These are phyloP conservation scores for Neotropicomus parvogracilis DNA, from an alignment of 1,284 basidiomycete species.

Conservation along the genomic window DNA sequence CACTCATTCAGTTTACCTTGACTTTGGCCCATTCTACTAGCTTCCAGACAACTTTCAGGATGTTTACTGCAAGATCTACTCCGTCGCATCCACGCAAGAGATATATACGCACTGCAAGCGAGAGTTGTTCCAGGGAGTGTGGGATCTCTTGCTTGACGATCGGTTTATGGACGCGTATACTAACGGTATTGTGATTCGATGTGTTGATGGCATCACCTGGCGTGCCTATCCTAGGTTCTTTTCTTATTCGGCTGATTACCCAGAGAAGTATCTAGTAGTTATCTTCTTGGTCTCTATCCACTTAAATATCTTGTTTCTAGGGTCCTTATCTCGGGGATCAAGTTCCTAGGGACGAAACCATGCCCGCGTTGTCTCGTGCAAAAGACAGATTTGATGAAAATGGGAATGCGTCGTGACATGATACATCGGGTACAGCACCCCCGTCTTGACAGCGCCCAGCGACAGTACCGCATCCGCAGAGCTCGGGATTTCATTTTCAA, in stretches of 20 bases:
- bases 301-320: too few relatives aligned
- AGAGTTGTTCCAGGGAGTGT: neutral
- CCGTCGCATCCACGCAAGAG: neutral
- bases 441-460: too few relatives aligned
- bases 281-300: too few relatives aligned
- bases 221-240: neutral
- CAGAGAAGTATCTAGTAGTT: slow-evolving; percentile 38
- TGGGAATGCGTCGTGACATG: neutral
- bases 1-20: too few relatives aligned
- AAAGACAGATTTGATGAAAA: neutral
- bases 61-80: neutral
- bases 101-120: neutral
- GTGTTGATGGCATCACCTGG: neutral
- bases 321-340: slow-evolving; percentile 10
- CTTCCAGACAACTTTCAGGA: neutral
- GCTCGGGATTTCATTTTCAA: neutral
- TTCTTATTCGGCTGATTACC: slow-evolving; percentile 8
- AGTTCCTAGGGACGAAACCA: slow-evolving; percentile 4
- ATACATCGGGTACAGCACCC: too few relatives aligned
- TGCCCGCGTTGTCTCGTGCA: slow-evolving; percentile 1
- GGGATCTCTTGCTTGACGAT: neutral
- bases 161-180: neutral
- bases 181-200: neutral
- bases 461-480: too few relatives aligned
- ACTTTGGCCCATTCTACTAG: too few relatives aligned